Conservation (phyloP, 352 stramenopile species). For the Pythium vanterpoolii region DNA sequence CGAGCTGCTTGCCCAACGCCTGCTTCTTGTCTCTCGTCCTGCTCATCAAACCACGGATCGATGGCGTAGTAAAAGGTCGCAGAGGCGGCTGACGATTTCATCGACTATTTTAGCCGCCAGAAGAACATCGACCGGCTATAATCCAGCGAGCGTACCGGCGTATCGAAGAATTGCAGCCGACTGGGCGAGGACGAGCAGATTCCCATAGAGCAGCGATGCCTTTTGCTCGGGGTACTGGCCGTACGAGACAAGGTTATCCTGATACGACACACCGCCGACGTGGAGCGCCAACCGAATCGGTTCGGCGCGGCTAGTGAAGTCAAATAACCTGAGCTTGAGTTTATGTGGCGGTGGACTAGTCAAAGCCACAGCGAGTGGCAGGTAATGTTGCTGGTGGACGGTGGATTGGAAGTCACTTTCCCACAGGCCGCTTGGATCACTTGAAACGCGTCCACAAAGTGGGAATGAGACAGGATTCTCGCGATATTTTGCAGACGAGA, state of each 20-base stretch:
- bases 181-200: too few relatives aligned
- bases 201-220: too few relatives aligned
- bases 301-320: slow-evolving; percentile 43
- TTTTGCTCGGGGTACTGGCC: too few relatives aligned
- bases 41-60: slow-evolving; percentile 19
- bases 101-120: slow-evolving; percentile 5
- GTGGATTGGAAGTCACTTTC: neutral
- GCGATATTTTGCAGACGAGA: slow-evolving; percentile 9
- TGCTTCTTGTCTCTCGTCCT: slow-evolving; percentile 7
- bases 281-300: slow-evolving; percentile 46
- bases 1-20: slow-evolving; percentile 3
- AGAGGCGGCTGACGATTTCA: too few relatives aligned
- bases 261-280: slow-evolving; percentile 49
- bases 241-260: too few relatives aligned
- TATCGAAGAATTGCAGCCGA: slow-evolving; percentile 54
- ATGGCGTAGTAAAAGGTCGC: slow-evolving; percentile 40
- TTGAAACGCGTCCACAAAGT: neutral
- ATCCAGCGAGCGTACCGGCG: slow-evolving; percentile 42
- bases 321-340: slow-evolving; percentile 72
- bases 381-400: too few relatives aligned
- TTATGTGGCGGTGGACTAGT: neutral
- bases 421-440: neutral
- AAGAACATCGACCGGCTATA: slow-evolving; percentile 9
- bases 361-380: too few relatives aligned
- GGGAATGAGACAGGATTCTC: slow-evolving; percentile 4